Base-by-base conservation (phyloP, 2,329 filamentous ascomycete species). In the Pseudogymnoascus pannorum region DNA sequence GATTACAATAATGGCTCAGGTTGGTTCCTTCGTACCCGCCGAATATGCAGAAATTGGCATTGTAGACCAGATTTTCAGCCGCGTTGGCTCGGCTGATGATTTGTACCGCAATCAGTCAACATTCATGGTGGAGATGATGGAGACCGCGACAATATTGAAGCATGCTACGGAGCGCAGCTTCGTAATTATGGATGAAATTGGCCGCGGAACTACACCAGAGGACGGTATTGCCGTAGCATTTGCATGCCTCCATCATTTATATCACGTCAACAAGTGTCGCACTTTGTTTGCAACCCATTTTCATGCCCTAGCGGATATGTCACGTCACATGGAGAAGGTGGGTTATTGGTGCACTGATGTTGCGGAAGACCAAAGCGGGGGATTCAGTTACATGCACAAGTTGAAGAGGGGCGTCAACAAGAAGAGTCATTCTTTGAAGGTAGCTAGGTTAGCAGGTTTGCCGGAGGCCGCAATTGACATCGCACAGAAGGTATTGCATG, bases 101-200 rank as follows among this genome's bases (percentile, higher is more conserved):
- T 80, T 99, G n/a, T 97, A 89, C 76, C 85, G 86, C 58, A 89
- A 96, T 76, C 92, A 97, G 74, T 96, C 91, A 60, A 99, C 95
- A 0, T 99, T 99, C 75, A 97, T 99, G 94, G 91, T 97, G 1
- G 94, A 99, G 76, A 99, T 99, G 94, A 82, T 97, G 2, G 94
- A 99, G 75, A 96, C 94, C 18, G 92, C 93, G 1, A 82, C 88
- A 24, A 99, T 99, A 60, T 81, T 99, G 59, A 89, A 88, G 64
- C 82, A 89, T 66, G 93, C 94, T 0, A 97, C 93, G 0, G 76
- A 86, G 1, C 82, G 87, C 22, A 94, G 89, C 0, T 95, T 99
- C 69, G 93, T 94, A 64, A 93, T 99, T 73, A 97, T 99, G 93
- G 94, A 99, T 73, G 94, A 99, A 77, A 90, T 99, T 36, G 94